A percentile compares a stretch with the other conserved stretches of the same genome.
These are phyloP conservation scores for Rhamnella rubrinervis DNA, from an alignment of 331 rosid species.

Conservation along the genomic window DNA sequence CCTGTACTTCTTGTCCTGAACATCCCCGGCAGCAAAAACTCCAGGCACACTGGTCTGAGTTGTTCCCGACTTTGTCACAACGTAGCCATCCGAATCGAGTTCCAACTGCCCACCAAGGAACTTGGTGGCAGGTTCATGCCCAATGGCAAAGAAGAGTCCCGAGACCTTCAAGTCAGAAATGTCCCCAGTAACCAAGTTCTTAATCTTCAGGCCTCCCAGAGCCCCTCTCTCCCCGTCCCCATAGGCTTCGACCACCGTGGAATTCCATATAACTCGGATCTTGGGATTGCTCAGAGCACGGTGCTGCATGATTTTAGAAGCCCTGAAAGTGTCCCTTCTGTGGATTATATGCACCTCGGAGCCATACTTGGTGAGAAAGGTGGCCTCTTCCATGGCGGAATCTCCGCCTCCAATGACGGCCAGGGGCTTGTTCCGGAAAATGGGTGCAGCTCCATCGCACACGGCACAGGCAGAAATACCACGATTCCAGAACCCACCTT, in stretches of 20 bases:
- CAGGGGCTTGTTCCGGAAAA: conserved; percentile 63
- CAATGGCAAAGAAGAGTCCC: conserved; percentile 82
- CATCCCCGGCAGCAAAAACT: conserved; percentile 89
- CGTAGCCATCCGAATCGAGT: conserved; percentile 68
- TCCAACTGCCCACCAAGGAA: conserved; percentile 68
- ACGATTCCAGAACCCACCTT: conserved; percentile 72
- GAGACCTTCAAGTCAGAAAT: conserved; percentile 65
- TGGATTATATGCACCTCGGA: conserved; percentile 81
- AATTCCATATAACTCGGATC: conserved; percentile 72
- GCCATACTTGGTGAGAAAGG: conserved; percentile 74
- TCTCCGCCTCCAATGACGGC: conserved; percentile 90
- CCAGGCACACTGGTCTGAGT: conserved; percentile 70
- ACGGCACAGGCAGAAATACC: conserved; percentile 90
- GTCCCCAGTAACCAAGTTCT: conserved; percentile 48
- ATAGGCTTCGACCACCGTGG: conserved; percentile 63
- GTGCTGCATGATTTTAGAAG: conserved; percentile 86
- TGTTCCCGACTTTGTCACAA: conserved; percentile 69
- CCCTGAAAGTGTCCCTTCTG: conserved; percentile 70
- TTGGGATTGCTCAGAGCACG: conserved; percentile 61
- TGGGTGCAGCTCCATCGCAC: conserved; percentile 85
- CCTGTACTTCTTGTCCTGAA: conserved; percentile 91
- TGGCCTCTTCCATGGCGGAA: conserved; percentile 93
- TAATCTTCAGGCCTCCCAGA: conserved; percentile 70
- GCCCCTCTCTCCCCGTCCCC: conserved; percentile 36
- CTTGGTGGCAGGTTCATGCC: conserved; percentile 89